Base-by-base conservation (phyloP, 345 rosid genomes). In the Salix udensis region DNA sequence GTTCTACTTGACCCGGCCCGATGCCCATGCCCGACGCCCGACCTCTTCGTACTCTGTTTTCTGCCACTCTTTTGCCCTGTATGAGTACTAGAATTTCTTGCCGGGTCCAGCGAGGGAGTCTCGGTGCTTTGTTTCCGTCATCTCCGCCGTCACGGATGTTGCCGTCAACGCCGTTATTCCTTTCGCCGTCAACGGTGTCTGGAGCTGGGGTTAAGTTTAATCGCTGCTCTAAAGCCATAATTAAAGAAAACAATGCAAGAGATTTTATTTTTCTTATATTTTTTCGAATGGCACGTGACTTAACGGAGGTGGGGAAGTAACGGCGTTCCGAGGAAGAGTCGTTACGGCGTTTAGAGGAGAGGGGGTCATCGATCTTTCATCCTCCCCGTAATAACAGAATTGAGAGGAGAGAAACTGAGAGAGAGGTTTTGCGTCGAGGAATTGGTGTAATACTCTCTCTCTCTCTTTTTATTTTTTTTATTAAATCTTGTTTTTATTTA, bases 81-180 rank as follows among this genome's bases (percentile, higher is more conserved):
- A 96, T 94, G 77, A 96, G 90, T 28, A 96, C 98, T 12, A 92
- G 89, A 44, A 96, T 96, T 82, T 96, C 99, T 79, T 94, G 98
- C 75, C 99, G 76, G 46, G 99, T 96, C 99, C 99, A 96, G 6
- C 99, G 94, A 34, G 99, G 99, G 52, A 92, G 94, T 48, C 99
- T 81, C 48, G 94, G 90, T 48, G 89, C 85, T 84, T 88, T 89
- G 69, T 80, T 81, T 15, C 88, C 84, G 75, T 89, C 97, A 39
- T 89, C 98, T 3, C 84, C 89, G 6, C 87, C 86, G 44, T 84
- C 97, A 68, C 69, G 6, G 86, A 70, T 39, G 84, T 14, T 16
- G 73, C 36, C 70, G 52, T 87, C 88, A 2, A 74, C 88, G 74
- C 83, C 88, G 87, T 82, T 79, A 77, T 65, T 80, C n/a, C 79